Evolutionary conservation across 352 stramenopile genomes (phyloP).

Genomic region (Thalassiosira exigua): DNA sequence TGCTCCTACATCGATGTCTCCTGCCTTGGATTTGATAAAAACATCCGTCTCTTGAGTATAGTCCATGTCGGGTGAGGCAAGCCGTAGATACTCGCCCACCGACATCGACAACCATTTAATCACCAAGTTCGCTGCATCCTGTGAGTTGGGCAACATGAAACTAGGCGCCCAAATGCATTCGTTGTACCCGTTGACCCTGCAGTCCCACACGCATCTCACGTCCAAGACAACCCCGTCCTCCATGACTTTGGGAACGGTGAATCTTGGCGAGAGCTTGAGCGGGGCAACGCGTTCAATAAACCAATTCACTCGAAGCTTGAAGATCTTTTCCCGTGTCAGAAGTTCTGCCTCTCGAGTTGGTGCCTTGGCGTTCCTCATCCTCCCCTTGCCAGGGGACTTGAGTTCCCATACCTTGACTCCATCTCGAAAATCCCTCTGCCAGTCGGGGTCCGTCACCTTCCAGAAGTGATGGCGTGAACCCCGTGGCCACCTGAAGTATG

Average conservation of each 20-base stretch:
- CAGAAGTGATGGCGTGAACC: constrained; percentile 31
- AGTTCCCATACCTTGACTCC: constrained; percentile 2
- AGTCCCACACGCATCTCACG: constrained; percentile 39
- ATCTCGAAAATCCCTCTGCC: constrained; percentile 10
- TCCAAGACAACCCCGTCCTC: constrained; percentile 13
- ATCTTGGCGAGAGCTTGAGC: constrained; percentile 17
- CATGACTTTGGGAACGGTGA: constrained; percentile 30
- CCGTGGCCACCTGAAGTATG: constrained; percentile 21
- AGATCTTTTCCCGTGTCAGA: constrained; percentile 32
- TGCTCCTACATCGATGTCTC: constrained; percentile 39
- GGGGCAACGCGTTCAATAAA: constrained; percentile 25
- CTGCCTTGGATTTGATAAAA: constrained; percentile 33
- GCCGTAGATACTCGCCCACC: constrained; percentile 25
- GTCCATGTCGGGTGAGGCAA: constrained; percentile 27
- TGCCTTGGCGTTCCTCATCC: constrained; percentile 5
- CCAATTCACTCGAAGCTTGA: constrained; percentile 18
- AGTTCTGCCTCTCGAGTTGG: constrained; percentile 15
- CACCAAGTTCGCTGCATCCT: constrained; percentile 33
- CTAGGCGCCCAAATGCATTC: constrained; percentile 23
- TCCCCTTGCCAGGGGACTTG: not conserved
- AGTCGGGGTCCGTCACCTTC: constrained; percentile 13
- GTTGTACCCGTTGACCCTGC: constrained; percentile 37
- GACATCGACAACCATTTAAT: constrained; percentile 36
- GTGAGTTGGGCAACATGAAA: constrained; percentile 27
- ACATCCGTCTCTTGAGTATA: constrained; percentile 15